Percentiles rank a stretch among this genome's conserved stretches.
phyloP scores from a whole-genome alignment of 2,329 filamentous ascomycete species.

The Diaporthe caulivora region DNA sequence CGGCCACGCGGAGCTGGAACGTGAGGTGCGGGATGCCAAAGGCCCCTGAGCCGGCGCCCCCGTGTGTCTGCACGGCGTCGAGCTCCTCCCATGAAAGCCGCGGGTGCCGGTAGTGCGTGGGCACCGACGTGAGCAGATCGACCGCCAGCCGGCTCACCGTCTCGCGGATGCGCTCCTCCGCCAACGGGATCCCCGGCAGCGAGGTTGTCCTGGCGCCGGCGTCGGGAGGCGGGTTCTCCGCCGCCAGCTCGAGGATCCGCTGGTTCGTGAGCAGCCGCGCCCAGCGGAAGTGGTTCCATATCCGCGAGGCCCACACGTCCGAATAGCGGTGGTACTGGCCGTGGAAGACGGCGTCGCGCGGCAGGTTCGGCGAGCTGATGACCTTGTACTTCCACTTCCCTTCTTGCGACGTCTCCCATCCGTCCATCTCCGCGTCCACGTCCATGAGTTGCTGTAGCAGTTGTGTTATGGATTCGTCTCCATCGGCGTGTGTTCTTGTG shows the following conservation, averaged over 20 bases:
- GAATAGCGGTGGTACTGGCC: slow-evolving; percentile 67
- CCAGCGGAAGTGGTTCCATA: slow-evolving; percentile 73
- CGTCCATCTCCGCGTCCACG: slow-evolving; percentile 54
- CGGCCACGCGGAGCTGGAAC: slow-evolving; percentile 62
- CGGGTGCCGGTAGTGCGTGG: slow-evolving; percentile 66
- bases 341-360: slow-evolving; percentile 60
- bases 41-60: slow-evolving; percentile 59
- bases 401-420: slow-evolving; percentile 52
- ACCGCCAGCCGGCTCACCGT: slow-evolving; percentile 55
- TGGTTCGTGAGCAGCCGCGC: slow-evolving; percentile 66
- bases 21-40: slow-evolving; percentile 62
- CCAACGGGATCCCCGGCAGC: slow-evolving; percentile 37
- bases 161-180: slow-evolving; percentile 49
- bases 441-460: slow-evolving; percentile 55
- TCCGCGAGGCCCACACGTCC: slow-evolving; percentile 64
- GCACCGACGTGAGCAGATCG: slow-evolving; percentile 60
- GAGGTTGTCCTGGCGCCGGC: slow-evolving; percentile 45
- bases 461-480: slow-evolving; percentile 48
- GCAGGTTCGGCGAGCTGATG: slow-evolving; percentile 49
- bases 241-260: slow-evolving; percentile 57
- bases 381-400: slow-evolving; percentile 54
- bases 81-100: slow-evolving; percentile 48
- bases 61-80: slow-evolving; percentile 49
- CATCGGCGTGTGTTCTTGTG: slow-evolving; percentile 53
- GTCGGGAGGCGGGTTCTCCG: slow-evolving; percentile 54